These are phyloP conservation scores for Emergomyces africanus DNA, from an alignment of 2,329 filamentous ascomycete species.

Conservation along the genomic window DNA sequence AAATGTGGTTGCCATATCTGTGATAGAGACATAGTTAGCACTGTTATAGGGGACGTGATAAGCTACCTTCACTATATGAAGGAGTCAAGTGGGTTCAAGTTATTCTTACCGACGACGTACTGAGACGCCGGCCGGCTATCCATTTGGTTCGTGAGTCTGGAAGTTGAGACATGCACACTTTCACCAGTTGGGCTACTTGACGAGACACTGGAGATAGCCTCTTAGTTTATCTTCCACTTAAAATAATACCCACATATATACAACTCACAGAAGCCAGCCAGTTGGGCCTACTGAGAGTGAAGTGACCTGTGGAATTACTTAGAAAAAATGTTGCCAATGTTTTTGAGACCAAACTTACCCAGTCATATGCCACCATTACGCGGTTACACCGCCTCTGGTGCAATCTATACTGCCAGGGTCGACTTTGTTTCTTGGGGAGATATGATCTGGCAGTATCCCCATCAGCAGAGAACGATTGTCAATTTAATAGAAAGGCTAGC, in stretches of 20 bases:
- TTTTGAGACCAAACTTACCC: constrained; percentile 5
- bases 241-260: background rate
- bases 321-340: background rate
- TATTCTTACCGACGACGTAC: background rate
- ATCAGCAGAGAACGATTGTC: background rate
- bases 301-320: constrained; percentile 16
- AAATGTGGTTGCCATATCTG: constrained; percentile 5
- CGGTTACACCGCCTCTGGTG: background rate
- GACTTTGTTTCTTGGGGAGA: background rate
- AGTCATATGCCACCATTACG: constrained; percentile 5
- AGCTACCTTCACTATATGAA: background rate
- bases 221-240: background rate
- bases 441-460: background rate
- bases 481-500: background rate
- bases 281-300: constrained; percentile 25
- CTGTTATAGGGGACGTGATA: background rate
- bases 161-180: background rate
- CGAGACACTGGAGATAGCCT: background rate
- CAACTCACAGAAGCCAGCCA: constrained; percentile 23
- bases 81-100: background rate
- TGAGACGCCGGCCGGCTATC: background rate
- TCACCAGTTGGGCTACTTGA: background rate
- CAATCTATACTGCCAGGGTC: constrained; percentile 6
- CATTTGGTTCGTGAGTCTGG: background rate
- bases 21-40: background rate